Conservation (phyloP, 2,329 filamentous ascomycete species). For the Gaeumannomyces sp. region DNA sequence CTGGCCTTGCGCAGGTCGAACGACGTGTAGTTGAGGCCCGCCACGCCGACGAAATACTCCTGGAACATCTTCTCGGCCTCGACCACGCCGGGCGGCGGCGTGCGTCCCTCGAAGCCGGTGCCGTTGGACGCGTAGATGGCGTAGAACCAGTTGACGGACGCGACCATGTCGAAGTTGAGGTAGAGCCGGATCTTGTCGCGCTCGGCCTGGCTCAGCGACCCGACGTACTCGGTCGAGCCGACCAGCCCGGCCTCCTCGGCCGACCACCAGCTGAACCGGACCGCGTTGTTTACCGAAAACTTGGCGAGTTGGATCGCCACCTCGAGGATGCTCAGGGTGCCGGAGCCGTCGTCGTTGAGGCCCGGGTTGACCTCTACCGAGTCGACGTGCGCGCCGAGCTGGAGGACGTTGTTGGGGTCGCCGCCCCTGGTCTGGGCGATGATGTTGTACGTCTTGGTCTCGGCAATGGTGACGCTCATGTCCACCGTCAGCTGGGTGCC, state of each 20-base stretch:
- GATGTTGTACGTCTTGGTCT: constrained; percentile 52
- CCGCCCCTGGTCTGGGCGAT: constrained; percentile 55
- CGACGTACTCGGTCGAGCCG: constrained; percentile 48
- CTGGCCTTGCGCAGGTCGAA: constrained; percentile 58
- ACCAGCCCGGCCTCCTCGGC: constrained; percentile 50
- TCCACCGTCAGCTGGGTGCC: neutral
- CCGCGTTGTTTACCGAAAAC: constrained; percentile 34
- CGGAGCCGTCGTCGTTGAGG: constrained; percentile 74
- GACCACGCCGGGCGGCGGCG: constrained; percentile 50
- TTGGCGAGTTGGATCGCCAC: constrained; percentile 50
- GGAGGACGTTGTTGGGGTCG: constrained; percentile 57
- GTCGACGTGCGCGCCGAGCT: constrained; percentile 60
- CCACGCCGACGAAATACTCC: constrained; percentile 32
- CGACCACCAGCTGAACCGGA: constrained; percentile 58
- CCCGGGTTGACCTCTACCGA: constrained; percentile 59
- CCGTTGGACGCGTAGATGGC: constrained; percentile 56
- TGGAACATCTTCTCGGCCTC: constrained; percentile 47
- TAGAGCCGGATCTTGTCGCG: constrained; percentile 45
- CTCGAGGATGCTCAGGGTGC: constrained; percentile 56
- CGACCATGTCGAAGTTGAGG: constrained; percentile 53
- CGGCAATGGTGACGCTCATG: constrained; percentile 31
- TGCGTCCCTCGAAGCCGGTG: constrained; percentile 51
- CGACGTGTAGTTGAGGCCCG: constrained; percentile 37
- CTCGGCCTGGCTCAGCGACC: constrained; percentile 35
- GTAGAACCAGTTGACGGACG: constrained; percentile 43